These are phyloP conservation scores for Phlegmacium glaucopus DNA, from an alignment of 768 basidiomycete genomes.

Conservation along the genomic window DNA sequence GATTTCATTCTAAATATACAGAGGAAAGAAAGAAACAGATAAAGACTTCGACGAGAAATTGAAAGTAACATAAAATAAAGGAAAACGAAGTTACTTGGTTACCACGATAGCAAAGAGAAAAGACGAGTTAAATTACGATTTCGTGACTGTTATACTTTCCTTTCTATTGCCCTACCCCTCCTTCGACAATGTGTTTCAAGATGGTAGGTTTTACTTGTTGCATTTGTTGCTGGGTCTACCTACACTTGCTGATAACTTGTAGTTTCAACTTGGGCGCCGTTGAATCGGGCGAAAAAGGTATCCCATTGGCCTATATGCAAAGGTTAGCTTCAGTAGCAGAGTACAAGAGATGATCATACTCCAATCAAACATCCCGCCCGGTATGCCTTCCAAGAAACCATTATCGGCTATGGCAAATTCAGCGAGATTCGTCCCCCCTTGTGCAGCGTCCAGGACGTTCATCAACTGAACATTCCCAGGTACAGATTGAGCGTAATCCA, in stretches of 20 bases:
- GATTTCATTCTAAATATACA: conserved; percentile 1
- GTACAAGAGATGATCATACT: conserved; percentile 38
- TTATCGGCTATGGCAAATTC: conserved; percentile 66
- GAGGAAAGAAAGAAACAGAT: conserved; percentile 4
- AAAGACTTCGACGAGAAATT: neutral
- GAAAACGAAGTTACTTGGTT: neutral
- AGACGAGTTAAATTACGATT: neutral
- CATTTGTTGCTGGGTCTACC: conserved; percentile 17
- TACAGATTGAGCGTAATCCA: conserved; percentile 46
- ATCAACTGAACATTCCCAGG: conserved; percentile 68
- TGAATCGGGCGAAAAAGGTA: conserved; percentile 68
- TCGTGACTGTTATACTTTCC: neutral
- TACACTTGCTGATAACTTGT: conserved; percentile 21
- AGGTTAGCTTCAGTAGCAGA: neutral
- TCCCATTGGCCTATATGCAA: conserved; percentile 71
- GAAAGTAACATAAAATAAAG: neutral
- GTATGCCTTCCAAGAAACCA: conserved; percentile 74
- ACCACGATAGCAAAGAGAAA: no score
- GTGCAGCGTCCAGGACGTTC: conserved; percentile 67
- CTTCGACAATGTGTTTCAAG: conserved; percentile 11
- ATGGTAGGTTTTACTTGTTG: conserved; percentile 17
- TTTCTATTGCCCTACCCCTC: neutral
- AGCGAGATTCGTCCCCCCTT: conserved; percentile 51
- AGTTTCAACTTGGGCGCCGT: conserved; percentile 7
- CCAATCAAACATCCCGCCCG: conserved; percentile 87